Base-by-base conservation (phyloP, 1,284 basidiomycete species). In the Xerocomus amazonicus region DNA sequence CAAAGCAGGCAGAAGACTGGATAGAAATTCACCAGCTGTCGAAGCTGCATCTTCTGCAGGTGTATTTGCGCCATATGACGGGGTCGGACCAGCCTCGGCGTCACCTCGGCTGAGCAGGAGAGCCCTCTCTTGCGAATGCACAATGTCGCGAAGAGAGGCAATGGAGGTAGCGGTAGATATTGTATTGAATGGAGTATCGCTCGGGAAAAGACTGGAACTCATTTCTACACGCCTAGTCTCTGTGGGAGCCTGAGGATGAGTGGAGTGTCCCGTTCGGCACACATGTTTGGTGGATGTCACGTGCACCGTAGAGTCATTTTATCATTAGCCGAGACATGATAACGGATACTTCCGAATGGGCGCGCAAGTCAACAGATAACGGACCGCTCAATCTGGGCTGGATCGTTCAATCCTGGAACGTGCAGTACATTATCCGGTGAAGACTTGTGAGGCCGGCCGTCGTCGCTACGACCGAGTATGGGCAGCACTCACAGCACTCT, bases 91-190 rank as follows among this genome's bases (percentile, higher is more conserved):
- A 4, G 62, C 59, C 28, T 70, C 67, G 27, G 66, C 48, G 16
- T 66, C 67, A 16, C 28, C 50, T 37, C 44, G 52, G 32, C 39
- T 44, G 17, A 68, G 56, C 27, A 70, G 67, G 0, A 55, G 51
- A 2, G 55, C 51, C 6, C 39, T 56, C 41, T 66, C 64, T 34
- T 59, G 55, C 0, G 51, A 51, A 32, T 29, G 59, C 13, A 56
- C 29, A 38, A 69, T 52, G 34, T 32, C 65, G 7, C 56, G 63
- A n/a, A 66, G 47, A 0, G 67, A 66, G n/a, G 61, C 52, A 16
- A 56, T 1, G 14, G 64, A 66, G 16, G 67, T 66, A 3, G 65
- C 17, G 8, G 64, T 59, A 14, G 64, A 66, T 33, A 69, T 52
- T 10, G 66, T 56, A 28, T 39, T 47, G 39, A 63, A 63, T 7